Evolutionary conservation across 148 eudicot species (phyloP), one percentile per base, ranked within the genome.

Genomic region (Agrostemma githago): DNA sequence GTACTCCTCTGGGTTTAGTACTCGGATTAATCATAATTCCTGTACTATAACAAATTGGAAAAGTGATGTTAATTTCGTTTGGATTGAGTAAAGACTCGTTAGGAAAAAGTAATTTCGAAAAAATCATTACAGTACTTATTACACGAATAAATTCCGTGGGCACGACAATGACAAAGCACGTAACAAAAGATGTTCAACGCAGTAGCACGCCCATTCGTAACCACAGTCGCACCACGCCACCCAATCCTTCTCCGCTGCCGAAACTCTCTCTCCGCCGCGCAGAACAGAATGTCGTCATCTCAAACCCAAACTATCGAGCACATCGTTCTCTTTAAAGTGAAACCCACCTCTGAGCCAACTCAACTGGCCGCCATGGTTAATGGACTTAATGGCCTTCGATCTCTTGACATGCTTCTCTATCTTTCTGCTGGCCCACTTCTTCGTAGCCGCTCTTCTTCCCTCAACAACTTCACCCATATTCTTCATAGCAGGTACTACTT

Each of bases 311-410:
- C 78, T 79, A 39, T 92, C 69, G 97, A 92, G 57, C 97, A 92
- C 87, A 70, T 92, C 72, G 97, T 88, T 63, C 95, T 92, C 69
- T 84, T 89, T 89, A 85, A 85, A 7, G 84, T 79, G 73, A 92
- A 89, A 77, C 85, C 85, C 46, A 61, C 74, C 53, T 70, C 92
- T 15, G 82, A 85, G 70, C 64, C 87, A 10, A 65, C 83, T 26
- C 77, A 82, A 39, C 57, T 85, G 75, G 58, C 81, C 46, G 48
- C 92, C 75, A 89, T 92, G 95, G n/a, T 88, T 66, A 51, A 17
- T 81, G 79, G 80, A 9, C 88, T 91, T 77, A 79, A 80, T 80
- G n/a, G 42, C 51, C 92, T 92, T 62, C 69, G 26, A 4, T 79
- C 95, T 37, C 92, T 92, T 40, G 74, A 74, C 4, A 68, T 53